phyloP scores from a whole-genome alignment of 768 basidiomycete species.

The Lactifluus piperatus region DNA sequence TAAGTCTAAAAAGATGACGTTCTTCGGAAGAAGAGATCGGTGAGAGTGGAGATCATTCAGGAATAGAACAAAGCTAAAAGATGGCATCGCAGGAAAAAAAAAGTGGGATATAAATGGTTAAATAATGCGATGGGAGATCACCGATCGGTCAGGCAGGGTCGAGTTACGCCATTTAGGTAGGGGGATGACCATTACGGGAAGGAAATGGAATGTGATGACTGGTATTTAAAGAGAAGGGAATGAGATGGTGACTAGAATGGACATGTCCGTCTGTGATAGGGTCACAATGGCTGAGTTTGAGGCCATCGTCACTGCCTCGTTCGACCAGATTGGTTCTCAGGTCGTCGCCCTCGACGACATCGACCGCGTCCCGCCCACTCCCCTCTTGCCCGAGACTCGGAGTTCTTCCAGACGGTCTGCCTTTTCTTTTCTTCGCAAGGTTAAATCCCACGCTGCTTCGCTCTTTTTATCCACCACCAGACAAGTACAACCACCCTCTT shows the following conservation, averaged over 20 bases:
- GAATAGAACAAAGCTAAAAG: neutral
- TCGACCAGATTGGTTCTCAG: constrained; percentile 14
- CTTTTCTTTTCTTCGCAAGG: constrained; percentile 7
- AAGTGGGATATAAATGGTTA: neutral
- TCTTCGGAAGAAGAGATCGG: neutral
- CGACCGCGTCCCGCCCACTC: neutral
- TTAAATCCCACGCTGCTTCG: constrained; percentile 6
- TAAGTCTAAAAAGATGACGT: neutral
- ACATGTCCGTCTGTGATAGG: constrained; percentile 3
- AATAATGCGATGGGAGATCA: neutral
- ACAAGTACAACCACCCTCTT: neutral
- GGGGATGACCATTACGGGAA: neutral
- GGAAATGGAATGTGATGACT: neutral
- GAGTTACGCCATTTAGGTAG: neutral
- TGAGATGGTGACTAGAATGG: neutral
- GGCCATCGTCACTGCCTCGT: constrained; percentile 15
- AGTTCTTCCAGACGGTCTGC: no score
- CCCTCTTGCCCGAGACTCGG: no score
- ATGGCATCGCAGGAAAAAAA: neutral
- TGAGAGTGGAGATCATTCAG: neutral
- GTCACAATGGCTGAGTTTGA: constrained; percentile 13
- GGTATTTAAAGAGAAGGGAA: constrained; percentile 1
- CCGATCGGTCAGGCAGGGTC: neutral
- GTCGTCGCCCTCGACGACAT: constrained; percentile 2
- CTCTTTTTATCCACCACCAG: neutral